phyloP scores from a whole-genome alignment of 163 green algal genomes.

The Prototheca stagnorum region DNA sequence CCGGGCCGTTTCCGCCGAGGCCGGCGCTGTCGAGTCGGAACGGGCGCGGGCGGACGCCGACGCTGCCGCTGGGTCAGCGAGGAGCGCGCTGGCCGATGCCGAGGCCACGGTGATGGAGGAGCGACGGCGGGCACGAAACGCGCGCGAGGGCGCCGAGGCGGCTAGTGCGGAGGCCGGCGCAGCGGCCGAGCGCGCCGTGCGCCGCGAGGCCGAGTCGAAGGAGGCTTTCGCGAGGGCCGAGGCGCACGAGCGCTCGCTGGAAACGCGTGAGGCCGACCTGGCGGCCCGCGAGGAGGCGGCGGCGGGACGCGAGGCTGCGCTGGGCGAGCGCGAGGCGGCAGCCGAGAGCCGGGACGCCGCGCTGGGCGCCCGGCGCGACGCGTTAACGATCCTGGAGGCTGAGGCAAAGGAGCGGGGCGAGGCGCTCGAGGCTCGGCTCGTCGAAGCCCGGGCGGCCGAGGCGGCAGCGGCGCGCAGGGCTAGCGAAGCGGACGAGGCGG shows the following conservation, averaged over 20 bases:
- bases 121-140: too few species aligned
- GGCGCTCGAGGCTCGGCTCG: background rate
- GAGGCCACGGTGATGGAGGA: too few species aligned
- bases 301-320: constrained; percentile 1
- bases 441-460: background rate
- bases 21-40: too few species aligned
- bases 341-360: background rate
- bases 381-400: too few species aligned
- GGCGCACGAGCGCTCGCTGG: background rate
- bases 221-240: constrained; percentile 1
- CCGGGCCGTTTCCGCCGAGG: too few species aligned
- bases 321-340: background rate
- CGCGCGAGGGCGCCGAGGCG: too few species aligned
- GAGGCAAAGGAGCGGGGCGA: background rate
- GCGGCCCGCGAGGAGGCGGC: background rate
- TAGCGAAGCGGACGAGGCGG: background rate
- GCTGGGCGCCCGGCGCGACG: too few species aligned
- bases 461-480: background rate
- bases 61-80: too few species aligned
- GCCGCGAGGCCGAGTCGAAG: background rate
- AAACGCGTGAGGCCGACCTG: background rate
- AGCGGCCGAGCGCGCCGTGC: background rate
- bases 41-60: too few species aligned
- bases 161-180: too few species aligned
- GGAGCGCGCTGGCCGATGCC: too few species aligned